Conservation (phyloP, 352 stramenopile species). For the Pilasporangium apinafurcum region DNA sequence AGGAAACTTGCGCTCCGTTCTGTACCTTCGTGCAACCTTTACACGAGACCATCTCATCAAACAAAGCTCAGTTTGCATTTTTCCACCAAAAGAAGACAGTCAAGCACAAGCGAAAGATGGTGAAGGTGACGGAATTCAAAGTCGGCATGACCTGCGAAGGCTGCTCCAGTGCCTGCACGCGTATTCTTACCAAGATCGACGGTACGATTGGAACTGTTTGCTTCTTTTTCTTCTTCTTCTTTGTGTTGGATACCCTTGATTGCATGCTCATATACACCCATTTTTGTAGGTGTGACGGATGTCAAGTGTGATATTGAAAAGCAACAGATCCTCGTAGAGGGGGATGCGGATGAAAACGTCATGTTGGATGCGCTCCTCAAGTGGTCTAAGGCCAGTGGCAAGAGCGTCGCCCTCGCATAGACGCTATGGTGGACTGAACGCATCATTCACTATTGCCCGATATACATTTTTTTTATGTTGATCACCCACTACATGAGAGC, state of each 20-base stretch:
- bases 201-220: slow-evolving; percentile 21
- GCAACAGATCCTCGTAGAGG: slow-evolving; percentile 80
- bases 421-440: too few species aligned
- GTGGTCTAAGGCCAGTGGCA: slow-evolving; percentile 85
- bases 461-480: neutral
- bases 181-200: slow-evolving; percentile 87
- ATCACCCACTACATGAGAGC: neutral
- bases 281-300: slow-evolving; percentile 53
- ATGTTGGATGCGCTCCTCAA: slow-evolving; percentile 86
- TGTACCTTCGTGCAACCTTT: too few species aligned
- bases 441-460: neutral
- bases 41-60: too few species aligned
- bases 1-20: too few species aligned
- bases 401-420: slow-evolving; percentile 80
- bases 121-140: slow-evolving; percentile 82
- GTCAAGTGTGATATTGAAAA: slow-evolving; percentile 86
- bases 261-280: slow-evolving; percentile 1
- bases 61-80: too few species aligned
- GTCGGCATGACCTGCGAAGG: slow-evolving; percentile 88
- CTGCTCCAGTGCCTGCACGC: slow-evolving; percentile 85
- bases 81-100: too few species aligned
- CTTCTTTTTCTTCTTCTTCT: neutral
- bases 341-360: slow-evolving; percentile 60
- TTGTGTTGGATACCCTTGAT: neutral
- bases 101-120: too few species aligned